These are phyloP conservation scores for Radiomyces spectabilis DNA, from an alignment of 192 early-diverging fungal genomes.

Conservation along the genomic window DNA sequence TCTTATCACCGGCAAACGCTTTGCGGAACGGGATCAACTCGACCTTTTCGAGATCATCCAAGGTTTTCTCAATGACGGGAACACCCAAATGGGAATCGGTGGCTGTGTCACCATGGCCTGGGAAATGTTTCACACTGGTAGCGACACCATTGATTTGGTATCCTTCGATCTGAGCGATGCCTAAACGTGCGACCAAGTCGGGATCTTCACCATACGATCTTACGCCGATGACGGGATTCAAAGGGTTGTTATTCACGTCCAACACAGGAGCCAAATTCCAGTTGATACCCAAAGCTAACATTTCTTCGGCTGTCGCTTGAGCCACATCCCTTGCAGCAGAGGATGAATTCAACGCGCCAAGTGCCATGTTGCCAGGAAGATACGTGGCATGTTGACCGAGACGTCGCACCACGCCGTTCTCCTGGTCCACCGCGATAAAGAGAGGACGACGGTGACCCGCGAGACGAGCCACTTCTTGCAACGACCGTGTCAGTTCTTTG, in stretches of 20 bases:
- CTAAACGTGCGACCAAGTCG: constrained; percentile 14
- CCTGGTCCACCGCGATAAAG: constrained; percentile 30
- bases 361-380: constrained; percentile 31
- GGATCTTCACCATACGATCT: constrained; percentile 32
- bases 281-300: constrained; percentile 26
- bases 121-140: constrained; percentile 33
- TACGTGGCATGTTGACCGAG: constrained; percentile 25
- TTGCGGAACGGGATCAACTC: constrained; percentile 24
- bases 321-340: constrained; percentile 18
- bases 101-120: constrained; percentile 32
- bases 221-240: constrained; percentile 35
- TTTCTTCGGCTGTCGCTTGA: constrained; percentile 13
- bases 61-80: constrained; percentile 27
- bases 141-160: constrained; percentile 16
- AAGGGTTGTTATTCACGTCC: constrained; percentile 33
- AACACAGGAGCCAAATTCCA: constrained; percentile 29
- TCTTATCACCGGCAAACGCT: constrained; percentile 12
- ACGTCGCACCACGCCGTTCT: constrained; percentile 34
- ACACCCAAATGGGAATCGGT: constrained; percentile 32
- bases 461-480: constrained; percentile 23
- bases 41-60: constrained; percentile 19
- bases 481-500: constrained; percentile 3
- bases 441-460: constrained; percentile 25
- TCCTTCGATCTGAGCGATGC: constrained; percentile 22
- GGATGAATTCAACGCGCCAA: constrained; percentile 23